Evolutionary conservation across 2,329 filamentous ascomycete species (phyloP).

Genomic region (Blastomyces emzantsi): DNA sequence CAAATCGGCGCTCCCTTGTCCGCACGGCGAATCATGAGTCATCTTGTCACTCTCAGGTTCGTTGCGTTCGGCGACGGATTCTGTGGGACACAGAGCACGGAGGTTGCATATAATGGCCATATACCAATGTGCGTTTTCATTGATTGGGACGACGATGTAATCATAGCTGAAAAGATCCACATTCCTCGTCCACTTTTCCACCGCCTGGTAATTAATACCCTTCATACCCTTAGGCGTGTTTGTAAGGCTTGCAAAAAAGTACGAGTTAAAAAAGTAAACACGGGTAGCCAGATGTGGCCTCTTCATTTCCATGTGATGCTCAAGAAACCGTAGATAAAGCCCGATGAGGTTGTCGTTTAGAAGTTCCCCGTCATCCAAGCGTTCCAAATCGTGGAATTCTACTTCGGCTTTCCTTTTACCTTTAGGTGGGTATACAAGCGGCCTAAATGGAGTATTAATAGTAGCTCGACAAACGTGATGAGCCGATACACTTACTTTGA

Average conservation of each 20-base stretch:
- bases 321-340: slow-evolving; percentile 73
- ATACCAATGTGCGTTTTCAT: slow-evolving; percentile 85
- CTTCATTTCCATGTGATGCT: slow-evolving; percentile 49
- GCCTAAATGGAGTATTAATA: slow-evolving; percentile 18
- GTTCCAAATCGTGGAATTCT: slow-evolving; percentile 44
- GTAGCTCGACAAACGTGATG: slow-evolving; percentile 1
- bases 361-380: slow-evolving; percentile 75
- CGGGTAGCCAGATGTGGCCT: slow-evolving; percentile 50
- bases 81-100: slow-evolving; percentile 35
- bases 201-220: slow-evolving; percentile 71
- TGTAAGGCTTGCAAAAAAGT: slow-evolving; percentile 74
- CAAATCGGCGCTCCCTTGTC: neutral
- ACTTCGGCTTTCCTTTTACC: slow-evolving; percentile 42
- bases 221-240: slow-evolving; percentile 45
- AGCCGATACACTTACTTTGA: slow-evolving; percentile 10
- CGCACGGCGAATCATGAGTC: neutral
- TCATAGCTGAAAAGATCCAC: slow-evolving; percentile 78
- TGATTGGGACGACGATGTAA: slow-evolving; percentile 86
- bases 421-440: slow-evolving; percentile 37
- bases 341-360: slow-evolving; percentile 88
- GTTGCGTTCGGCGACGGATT: neutral
- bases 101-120: slow-evolving; percentile 91
- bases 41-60: neutral
- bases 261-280: slow-evolving; percentile 86
- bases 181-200: slow-evolving; percentile 79